phyloP scores from a whole-genome alignment of 2,329 filamentous ascomycete genomes.

The Penicillium sp. region DNA sequence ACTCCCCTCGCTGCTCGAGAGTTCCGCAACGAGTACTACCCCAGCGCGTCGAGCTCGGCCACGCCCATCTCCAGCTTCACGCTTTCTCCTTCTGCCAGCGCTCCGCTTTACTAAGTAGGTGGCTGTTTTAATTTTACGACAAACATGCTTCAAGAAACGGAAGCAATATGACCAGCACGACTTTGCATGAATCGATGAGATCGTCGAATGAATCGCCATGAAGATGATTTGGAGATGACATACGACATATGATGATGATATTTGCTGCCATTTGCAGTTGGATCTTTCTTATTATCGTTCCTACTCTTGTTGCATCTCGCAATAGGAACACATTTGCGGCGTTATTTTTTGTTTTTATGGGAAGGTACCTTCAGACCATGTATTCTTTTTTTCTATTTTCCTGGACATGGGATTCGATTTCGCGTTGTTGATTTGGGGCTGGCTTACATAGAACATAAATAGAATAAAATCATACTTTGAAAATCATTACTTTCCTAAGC shows the following conservation, averaged over 20 bases:
- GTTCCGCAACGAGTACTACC: slow-evolving; percentile 8
- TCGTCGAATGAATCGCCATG: slow-evolving; percentile 17
- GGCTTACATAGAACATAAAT: slow-evolving; percentile 20
- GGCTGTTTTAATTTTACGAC: neutral
- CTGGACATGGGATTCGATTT: slow-evolving; percentile 14
- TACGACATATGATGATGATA: slow-evolving; percentile 12
- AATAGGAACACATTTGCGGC: slow-evolving; percentile 12
- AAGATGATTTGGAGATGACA: slow-evolving; percentile 18
- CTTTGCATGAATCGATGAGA: slow-evolving; percentile 17
- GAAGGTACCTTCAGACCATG: slow-evolving; percentile 10
- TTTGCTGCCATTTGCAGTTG: slow-evolving; percentile 5
- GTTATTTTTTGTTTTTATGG: slow-evolving; percentile 5
- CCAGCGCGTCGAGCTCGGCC: slow-evolving; percentile 16
- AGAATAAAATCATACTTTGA: neutral
- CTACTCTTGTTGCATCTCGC: neutral
- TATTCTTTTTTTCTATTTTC: slow-evolving; percentile 19
- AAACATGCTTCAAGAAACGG: neutral
- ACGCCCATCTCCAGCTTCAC: slow-evolving; percentile 22
- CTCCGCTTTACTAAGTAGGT: slow-evolving; percentile 24
- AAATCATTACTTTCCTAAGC: neutral
- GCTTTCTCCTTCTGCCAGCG: slow-evolving; percentile 17
- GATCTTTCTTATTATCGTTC: neutral
- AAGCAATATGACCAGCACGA: slow-evolving; percentile 2
- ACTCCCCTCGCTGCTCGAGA: slow-evolving; percentile 19
- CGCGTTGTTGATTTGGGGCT: slow-evolving; percentile 18